Base-by-base conservation (phyloP, 331 rosid genomes). In the Spiraea crenata region DNA sequence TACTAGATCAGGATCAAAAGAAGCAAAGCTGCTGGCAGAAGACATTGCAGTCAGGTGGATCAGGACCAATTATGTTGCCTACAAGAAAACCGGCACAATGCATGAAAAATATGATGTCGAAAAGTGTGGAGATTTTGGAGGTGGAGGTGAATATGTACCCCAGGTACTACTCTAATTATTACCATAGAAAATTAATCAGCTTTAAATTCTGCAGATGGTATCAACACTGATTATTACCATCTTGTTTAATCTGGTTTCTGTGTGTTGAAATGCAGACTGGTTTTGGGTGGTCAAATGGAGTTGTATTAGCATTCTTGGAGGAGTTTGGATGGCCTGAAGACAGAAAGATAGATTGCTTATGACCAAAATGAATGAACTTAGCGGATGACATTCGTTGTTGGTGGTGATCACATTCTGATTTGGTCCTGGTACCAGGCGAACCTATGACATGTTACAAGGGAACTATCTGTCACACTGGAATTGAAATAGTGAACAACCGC, bases 291-390 rank as follows among this genome's bases (percentile, higher is more conserved):
- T 87, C 96, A 12, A 93, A 91, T 67, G 96, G 97, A 65, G 95
- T 93, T 59, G 95, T 89, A 49, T 83, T 93, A 82, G 91, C 97
- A 52, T 86, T 93, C 77, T 81, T 91, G 79, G 99, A 91, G 85
- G 97, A 93, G 85, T 91, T 93, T 77, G 99, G 97, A 69, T 93
- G 99, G 99, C 97, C 96, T 48, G 46, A 71, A 76, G 92, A 90
- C 83, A 80, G 76, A 70, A 66, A 66, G 16, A 82, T 88, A 50
- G 84, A 78, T 45, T 80, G 89, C 73, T 16, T 47, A 37, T 17
- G 52, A 42, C 34, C 55, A 1, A 11, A 2, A 16, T 1, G 63
- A 58, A 12, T 11, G n/a, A 63, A 62, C 10, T 11, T 4, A 59
- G 2, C 31, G 31, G 31, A 25, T 25, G 31, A 25, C 31, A 25